Evolutionary conservation across 768 basidiomycete genomes (phyloP).

Genomic region (Termitomyces sp.): DNA sequence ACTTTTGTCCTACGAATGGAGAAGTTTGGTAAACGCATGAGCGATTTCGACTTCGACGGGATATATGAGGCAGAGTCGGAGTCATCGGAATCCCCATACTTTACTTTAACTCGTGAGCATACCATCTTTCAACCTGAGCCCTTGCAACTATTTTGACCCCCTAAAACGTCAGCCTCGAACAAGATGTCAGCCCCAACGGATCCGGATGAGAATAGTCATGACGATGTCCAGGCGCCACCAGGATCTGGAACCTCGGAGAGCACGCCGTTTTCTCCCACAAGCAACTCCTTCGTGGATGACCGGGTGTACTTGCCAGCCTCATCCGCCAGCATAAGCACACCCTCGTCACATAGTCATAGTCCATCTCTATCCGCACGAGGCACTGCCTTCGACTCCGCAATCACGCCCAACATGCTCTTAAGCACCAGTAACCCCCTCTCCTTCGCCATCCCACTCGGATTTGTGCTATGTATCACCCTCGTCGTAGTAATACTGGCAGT

Average conservation of each 20-base stretch:
- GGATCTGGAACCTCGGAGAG: not conserved
- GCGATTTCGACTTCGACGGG: too few species aligned
- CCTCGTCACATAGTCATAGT: not conserved
- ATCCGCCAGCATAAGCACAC: not conserved
- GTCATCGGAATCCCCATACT: slow-evolving; percentile 21
- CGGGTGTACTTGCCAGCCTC: not conserved
- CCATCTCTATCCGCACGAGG: not conserved
- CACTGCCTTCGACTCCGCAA: slow-evolving; percentile 5
- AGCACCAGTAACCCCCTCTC: slow-evolving; percentile 27
- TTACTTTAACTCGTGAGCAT: slow-evolving; percentile 25
- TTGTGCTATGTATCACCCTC: slow-evolving; percentile 28
- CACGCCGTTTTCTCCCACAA: not conserved
- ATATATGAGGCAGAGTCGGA: slow-evolving; percentile 17
- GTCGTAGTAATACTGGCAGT: slow-evolving; percentile 26
- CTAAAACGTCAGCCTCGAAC: not conserved
- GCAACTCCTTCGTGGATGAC: not conserved
- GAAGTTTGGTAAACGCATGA: slow-evolving; percentile 5
- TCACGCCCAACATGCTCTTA: slow-evolving; percentile 18
- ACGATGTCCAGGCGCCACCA: not conserved
- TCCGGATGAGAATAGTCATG: not conserved
- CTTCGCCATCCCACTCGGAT: slow-evolving; percentile 32
- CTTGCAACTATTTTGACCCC: not conserved
- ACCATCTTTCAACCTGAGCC: not conserved
- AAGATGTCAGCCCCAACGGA: slow-evolving; percentile 2
- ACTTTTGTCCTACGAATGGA: slow-evolving; percentile 15